Conservation (phyloP, 1,284 basidiomycete species). For the Sanghuangporus weigelae region DNA sequence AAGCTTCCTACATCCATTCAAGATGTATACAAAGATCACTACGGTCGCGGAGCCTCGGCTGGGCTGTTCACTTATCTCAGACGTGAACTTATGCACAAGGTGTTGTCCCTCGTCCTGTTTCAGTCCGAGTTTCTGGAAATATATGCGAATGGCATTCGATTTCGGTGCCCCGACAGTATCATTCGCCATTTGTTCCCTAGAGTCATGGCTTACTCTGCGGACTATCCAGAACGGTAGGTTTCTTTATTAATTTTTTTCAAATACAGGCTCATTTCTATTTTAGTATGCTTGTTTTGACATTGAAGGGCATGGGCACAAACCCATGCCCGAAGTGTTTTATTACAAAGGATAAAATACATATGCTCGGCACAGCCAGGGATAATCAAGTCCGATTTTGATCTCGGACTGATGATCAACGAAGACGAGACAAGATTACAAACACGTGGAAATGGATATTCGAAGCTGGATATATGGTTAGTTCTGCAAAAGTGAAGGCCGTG, state of each 20-base stretch:
- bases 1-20: conserved; percentile 24
- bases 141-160: conserved; percentile 27
- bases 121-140: conserved; percentile 27
- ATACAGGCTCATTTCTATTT: neutral
- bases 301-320: conserved; percentile 24
- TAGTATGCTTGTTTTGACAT: conserved; percentile 27
- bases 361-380: conserved; percentile 24
- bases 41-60: neutral
- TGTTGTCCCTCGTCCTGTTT: conserved; percentile 25
- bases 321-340: conserved; percentile 28
- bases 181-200: conserved; percentile 27
- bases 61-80: conserved; percentile 26
- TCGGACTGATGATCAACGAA: neutral
- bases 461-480: conserved; percentile 14
- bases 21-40: conserved; percentile 9
- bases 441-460: conserved; percentile 19
- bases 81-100: conserved; percentile 30
- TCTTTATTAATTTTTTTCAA: neutral
- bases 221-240: conserved; percentile 38
- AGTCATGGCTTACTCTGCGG: conserved; percentile 34
- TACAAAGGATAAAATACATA: conserved; percentile 19
- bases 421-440: conserved; percentile 15
- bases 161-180: conserved; percentile 29
- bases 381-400: neutral
- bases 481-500: conserved; percentile 11